Conservation (phyloP, 1,284 basidiomycete species). For the Anthracocystis walkeri region DNA sequence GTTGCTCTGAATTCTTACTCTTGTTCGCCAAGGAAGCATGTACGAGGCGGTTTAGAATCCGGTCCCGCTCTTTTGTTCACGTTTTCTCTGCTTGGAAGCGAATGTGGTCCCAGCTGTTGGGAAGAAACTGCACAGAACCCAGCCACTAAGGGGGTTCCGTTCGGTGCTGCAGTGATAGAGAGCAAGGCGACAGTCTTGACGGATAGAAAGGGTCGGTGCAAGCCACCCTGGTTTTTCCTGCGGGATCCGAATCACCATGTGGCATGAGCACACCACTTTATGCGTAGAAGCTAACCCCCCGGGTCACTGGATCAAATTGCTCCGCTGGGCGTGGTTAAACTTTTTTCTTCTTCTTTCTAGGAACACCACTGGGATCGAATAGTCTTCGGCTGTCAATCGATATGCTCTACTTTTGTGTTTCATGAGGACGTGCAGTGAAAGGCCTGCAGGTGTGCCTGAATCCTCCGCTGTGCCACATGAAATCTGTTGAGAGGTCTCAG, state of each 20-base stretch:
- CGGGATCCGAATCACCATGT: neutral
- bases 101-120: too few species aligned
- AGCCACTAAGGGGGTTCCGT: too few species aligned
- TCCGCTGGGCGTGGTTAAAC: neutral
- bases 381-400: neutral
- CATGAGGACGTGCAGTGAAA: neutral
- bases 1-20: too few species aligned
- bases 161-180: neutral
- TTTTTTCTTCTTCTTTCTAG: neutral
- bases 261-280: constrained; percentile 1
- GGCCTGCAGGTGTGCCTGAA: neutral
- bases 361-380: neutral
- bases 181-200: neutral
- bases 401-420: too few species aligned
- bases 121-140: too few species aligned
- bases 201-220: neutral
- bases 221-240: constrained; percentile 15
- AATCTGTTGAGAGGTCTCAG: neutral
- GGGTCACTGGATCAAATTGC: constrained; percentile 3
- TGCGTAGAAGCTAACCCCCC: constrained; percentile 8
- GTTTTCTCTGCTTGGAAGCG: too few species aligned
- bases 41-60: too few species aligned
- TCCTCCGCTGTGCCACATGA: neutral
- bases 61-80: too few species aligned
- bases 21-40: too few species aligned